phyloP scores from a whole-genome alignment of 306 rosid genomes.

The Quercus dentata region DNA sequence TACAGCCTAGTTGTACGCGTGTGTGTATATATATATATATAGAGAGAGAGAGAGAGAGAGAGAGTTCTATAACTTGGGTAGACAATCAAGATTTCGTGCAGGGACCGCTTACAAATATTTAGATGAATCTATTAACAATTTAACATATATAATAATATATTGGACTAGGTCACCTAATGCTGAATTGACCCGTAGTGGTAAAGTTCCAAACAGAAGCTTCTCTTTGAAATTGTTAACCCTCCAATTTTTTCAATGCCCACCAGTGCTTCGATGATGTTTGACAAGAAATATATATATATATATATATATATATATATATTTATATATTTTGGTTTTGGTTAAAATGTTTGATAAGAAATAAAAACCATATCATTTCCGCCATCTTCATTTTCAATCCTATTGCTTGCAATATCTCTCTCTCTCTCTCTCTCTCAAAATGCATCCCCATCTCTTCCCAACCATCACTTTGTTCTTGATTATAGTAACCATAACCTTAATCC shows the following conservation, averaged over 20 bases:
- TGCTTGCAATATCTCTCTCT: too few species aligned
- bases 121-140: not conserved
- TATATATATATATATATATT: too few species aligned
- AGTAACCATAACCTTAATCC: too few species aligned
- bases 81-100: not conserved
- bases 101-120: not conserved
- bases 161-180: constrained; percentile 21
- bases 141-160: not conserved
- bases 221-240: not conserved
- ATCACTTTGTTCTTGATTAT: too few species aligned
- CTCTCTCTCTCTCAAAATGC: not conserved
- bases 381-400: too few species aligned
- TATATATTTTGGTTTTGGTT: too few species aligned
- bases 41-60: too few species aligned
- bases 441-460: too few species aligned
- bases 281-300: too few species aligned
- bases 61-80: too few species aligned
- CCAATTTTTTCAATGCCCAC: not conserved
- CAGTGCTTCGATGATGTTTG: not conserved
- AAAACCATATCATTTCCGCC: not conserved
- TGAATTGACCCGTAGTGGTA: not conserved
- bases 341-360: too few species aligned
- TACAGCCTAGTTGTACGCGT: not conserved
- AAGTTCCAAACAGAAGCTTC: constrained; percentile 3
- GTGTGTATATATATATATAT: too few species aligned